Conservation (phyloP, 1,284 basidiomycete species). For the Rugosomyces carneus region DNA sequence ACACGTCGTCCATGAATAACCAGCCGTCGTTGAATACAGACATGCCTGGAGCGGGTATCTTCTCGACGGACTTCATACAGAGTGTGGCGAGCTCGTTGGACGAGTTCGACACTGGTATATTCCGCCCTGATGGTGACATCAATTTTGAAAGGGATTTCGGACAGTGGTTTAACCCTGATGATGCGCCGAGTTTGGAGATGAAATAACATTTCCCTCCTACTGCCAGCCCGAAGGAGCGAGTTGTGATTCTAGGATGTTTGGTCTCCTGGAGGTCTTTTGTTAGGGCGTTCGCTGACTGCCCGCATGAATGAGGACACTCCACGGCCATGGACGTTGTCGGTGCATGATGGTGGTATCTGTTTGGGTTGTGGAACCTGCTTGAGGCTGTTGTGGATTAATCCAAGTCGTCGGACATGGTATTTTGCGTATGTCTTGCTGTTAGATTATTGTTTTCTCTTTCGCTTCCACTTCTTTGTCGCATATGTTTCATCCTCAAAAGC, state of each 20-base stretch:
- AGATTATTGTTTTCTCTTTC: slow-evolving; percentile 8
- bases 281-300: slow-evolving; percentile 4
- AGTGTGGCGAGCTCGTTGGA: slow-evolving; percentile 33
- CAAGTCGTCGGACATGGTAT: neutral
- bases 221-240: neutral
- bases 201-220: slow-evolving; percentile 13
- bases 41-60: slow-evolving; percentile 22
- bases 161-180: slow-evolving; percentile 60
- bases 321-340: neutral
- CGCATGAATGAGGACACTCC: slow-evolving; percentile 5
- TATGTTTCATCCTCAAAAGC: slow-evolving; percentile 5
- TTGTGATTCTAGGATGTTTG: neutral
- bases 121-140: slow-evolving; percentile 41
- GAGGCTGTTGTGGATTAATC: neutral
- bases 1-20: slow-evolving; percentile 8
- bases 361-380: neutral
- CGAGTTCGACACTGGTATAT: slow-evolving; percentile 38
- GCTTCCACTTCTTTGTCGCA: slow-evolving; percentile 6
- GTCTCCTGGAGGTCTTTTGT: slow-evolving; percentile 4
- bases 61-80: slow-evolving; percentile 37
- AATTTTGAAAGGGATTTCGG: slow-evolving; percentile 65
- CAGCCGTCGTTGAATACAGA: slow-evolving; percentile 15
- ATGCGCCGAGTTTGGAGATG: slow-evolving; percentile 28
- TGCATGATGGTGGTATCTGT: too few species aligned
- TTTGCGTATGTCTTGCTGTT: slow-evolving; percentile 13